Evolutionary conservation across 768 basidiomycete species (phyloP), one percentile per base, ranked within the genome.

Genomic region (Leccinum arenicola): DNA sequence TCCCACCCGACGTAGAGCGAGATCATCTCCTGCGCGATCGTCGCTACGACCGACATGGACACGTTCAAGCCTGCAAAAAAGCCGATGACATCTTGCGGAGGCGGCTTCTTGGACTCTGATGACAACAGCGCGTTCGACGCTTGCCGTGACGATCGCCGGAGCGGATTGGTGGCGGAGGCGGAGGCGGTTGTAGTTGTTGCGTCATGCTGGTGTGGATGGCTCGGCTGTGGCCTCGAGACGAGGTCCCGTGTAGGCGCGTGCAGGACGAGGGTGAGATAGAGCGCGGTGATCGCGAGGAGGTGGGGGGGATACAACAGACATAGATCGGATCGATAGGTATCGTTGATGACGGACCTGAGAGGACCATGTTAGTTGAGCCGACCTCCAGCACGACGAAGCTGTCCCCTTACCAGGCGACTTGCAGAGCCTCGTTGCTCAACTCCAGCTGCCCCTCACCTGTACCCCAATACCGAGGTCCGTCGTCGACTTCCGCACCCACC

Each of bases 271-370:
- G 91, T 89, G 59, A 98, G 84, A 76, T 94, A 97, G 56, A 99
- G 84, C 0, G 93, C 90, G 0, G 95, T 88, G 68, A 98, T 84
- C 21, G 96, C 94, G 64, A 98, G 91, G 57, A 98, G 78, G 70
- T 98, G 94, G 0, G 97, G 97, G 0, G 97, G 95, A 70, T 98
- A 89, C 29, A 97, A 74, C n/a, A 99, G 85, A 69, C 93, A 94
- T 19, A 99, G 78, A 56, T 95, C 91, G 5, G 93, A 95, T 55
- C 95, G 86, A 69, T 94, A 98, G 0, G 91, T 94, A 73, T 98
- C 96, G 75, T 98, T 99, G 69, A 99, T 85, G 70, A 98, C 86
- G 70, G 94, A 95, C 92, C 95, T 97, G n/a, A 43, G 4, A 61
- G n/a, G 15, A 14, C 29, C 33, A 1, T 2, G 17, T 17, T 38